Base-by-base conservation (phyloP, 2,329 filamentous ascomycete species). In the Orbilia ellipsospora region DNA sequence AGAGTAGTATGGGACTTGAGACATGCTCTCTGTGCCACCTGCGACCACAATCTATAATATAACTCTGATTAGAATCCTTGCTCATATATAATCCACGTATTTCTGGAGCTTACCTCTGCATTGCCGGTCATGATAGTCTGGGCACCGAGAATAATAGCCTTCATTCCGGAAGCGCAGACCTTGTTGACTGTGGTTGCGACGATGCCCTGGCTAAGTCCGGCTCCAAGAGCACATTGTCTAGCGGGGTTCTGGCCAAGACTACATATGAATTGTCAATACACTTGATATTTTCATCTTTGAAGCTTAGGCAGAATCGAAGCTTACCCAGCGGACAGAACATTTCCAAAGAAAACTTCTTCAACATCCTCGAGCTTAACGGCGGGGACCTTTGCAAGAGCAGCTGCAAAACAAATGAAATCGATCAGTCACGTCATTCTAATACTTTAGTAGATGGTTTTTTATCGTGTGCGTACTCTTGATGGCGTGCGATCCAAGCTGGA, bases 91-190 rank as follows among this genome's bases (percentile, higher is more conserved):
- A 23, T 23, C 2, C 23, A 23, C 23, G 23, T 23, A 23, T 2
- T 4, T n/a, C 2, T 57, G 18, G 16, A 42, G 51, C 64, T 52
- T 73, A 78, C 78, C 80, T 92, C 90, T 78, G 94, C 94, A 82
- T 93, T 97, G 79, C 95, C 94, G 64, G 94, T 96, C 83, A 98
- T 93, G 85, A 99, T 99, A 80, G 94, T 97, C 85, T 98, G 95
- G 61, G 94, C 92, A 79, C 92, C 95, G 76, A 99, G 88, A 79
- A 97, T 93, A 82, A 99, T 90, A 79, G 95, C 92, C 87, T 99
- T 99, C 82, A 97, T 86, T 52, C 91, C 90, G 8, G 94, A 97
- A 78, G 95, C 95, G 88, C 95, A 99, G 82, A 99, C 95, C 87
- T 99, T 99, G 90, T 99, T 99, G 82, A 99, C 89, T 62, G 94